Evolutionary conservation across 805 yeast genomes (phyloP), one percentile per base, ranked within the genome.

Genomic region (Cephaloascus albidus): DNA sequence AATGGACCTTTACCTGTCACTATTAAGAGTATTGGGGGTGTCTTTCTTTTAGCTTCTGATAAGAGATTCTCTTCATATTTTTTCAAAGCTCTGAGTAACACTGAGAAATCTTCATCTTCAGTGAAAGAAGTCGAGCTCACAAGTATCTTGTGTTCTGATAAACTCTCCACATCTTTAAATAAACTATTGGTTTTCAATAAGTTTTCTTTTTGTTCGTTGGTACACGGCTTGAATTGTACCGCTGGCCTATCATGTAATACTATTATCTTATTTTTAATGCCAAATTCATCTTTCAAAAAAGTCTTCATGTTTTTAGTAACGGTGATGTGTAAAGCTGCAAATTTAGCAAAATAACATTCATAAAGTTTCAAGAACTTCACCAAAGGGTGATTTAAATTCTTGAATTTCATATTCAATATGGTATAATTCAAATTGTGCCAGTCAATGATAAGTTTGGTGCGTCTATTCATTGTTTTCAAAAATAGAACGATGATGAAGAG

Each of bases 1-100:
- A 84, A 55, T 0, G 97, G 97, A 0, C 99, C 99, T 55, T 89
- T 90, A 0, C 99, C 99, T 0, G 99, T 93, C n/a, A 93, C 81
- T n/a, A 93, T 60, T 39, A 87, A 74, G 31, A 78, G 56, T 2
- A 89, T 52, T 3, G 68, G 71, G 1, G 80, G 78, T 1, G 46
- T 27, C 8, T 36, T 42, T n/a, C 34, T 36, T 4, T 43, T 37
- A 38, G 15, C 31, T 37, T 3, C 14, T 4, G n/a, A 23, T 23
- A 23, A 12, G 6, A 55, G 45, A 12, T 56, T 50, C 10, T 47
- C 43, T 38, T 84, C 89, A 46, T 86, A 81, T 18, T 59, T 46
- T 38, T 71, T 70, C 40, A 93, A 63, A 0, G 95, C 87, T 10
- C 78, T 76, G 15, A 90, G 61, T 15, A 93, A 60, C 30, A 85